Base-by-base conservation (phyloP, 768 basidiomycete genomes). In the Amyloporia xantha region DNA sequence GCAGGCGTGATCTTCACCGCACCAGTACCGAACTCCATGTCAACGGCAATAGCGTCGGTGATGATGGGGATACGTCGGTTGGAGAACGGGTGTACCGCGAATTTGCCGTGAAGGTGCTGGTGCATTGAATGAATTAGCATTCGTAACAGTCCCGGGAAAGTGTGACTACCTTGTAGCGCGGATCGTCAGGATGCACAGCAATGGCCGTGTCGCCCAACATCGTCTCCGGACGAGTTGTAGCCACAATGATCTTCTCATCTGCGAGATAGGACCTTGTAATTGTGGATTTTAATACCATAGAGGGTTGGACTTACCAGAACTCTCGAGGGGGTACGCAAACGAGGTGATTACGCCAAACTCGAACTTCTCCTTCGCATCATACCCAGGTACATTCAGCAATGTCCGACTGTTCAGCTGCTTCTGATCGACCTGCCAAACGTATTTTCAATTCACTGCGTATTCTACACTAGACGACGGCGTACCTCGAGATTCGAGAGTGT, bases 1-100 rank as follows among this genome's bases (percentile, higher is more conserved):
- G 95, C 96, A 13, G 96, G 96, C 0, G 96, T 98, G 60, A 98
- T 97, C 72, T 99, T 98, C 44, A 98, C 95, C 1, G 95, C 96
- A 63, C 96, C 96, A 25, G 96, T 99, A 30, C 96, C 96, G 58
- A 98, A 98, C 9, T 78, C 75, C 84, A 91, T 96, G 62, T 98
- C 95, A 50, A 96, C 84, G 23, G 73, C 73, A 64, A 92, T 86
- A 19, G 76, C 71, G 61, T 98, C 95, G 24, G 82, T 74, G 49
- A 98, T 71, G 64, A 99, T 95, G 12, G 91, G 95, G 40, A 99
- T 72, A 13, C 82, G 79, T 40, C 96, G 82, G 51, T 81, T 68
- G 41, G 95, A 67, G 73, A 99, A 97, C 1, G 96, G 96, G 64
- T 98, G 93, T 0, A 71, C 67, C 30, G 78, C 91, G 59, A 84